A percentile compares a stretch with the other conserved stretches of the same genome.
Conservation (phyloP, 1,139 yeast genomes). For the Suhomyces anneliseae region DNA sequence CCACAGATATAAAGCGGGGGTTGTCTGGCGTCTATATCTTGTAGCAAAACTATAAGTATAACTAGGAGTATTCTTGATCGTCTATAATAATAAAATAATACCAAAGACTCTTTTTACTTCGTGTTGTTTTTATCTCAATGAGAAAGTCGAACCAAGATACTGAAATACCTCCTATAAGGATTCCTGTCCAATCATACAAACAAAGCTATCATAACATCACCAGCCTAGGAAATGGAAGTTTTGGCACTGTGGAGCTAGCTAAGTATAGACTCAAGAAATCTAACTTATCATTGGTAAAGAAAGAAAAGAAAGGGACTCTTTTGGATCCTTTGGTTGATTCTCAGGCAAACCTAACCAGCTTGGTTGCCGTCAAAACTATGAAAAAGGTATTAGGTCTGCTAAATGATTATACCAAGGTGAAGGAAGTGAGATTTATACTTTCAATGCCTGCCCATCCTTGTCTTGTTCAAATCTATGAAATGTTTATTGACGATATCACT, state of each 20-base stretch:
- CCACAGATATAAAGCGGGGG: background rate
- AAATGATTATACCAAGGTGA: conserved; percentile 61
- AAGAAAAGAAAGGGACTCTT: conserved; percentile 41
- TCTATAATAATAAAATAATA: no score
- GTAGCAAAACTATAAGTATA: background rate
- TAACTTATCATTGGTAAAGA: conserved; percentile 9
- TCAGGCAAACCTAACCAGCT: conserved; percentile 16
- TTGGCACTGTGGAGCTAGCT: conserved; percentile 72
- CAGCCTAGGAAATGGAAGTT: conserved; percentile 72
- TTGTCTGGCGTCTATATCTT: background rate
- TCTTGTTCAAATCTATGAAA: conserved; percentile 71
- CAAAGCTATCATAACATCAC: conserved; percentile 52
- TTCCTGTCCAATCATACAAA: conserved; percentile 43
- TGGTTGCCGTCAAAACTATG: conserved; percentile 87
- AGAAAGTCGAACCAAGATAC: no score
- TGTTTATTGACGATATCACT: conserved; percentile 64
- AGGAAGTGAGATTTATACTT: conserved; percentile 74
- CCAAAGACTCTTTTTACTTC: no score
- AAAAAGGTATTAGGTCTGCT: conserved; percentile 49
- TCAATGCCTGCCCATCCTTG: conserved; percentile 71
- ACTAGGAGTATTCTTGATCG: no score
- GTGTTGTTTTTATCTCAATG: no score
- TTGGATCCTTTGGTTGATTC: conserved; percentile 46
- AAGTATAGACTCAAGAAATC: conserved; percentile 28
- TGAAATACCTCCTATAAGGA: conserved; percentile 19